These are phyloP conservation scores for Camelina sativa DNA, from an alignment of 345 rosid species.

Conservation along the genomic window DNA sequence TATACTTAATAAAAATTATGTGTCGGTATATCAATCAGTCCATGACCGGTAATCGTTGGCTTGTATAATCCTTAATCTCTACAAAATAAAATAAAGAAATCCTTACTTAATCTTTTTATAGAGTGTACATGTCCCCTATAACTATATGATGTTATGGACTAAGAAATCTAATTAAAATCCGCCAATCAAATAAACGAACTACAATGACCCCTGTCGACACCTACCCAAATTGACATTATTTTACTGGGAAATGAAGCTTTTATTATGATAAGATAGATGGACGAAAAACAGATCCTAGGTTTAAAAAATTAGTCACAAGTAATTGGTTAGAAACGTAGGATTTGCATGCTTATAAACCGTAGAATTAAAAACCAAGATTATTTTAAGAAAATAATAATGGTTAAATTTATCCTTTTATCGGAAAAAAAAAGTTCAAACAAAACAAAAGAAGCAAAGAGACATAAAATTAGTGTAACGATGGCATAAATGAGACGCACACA, in stretches of 20 bases:
- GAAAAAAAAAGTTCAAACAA: constrained; percentile 2
- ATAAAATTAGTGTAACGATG: constrained; percentile 18
- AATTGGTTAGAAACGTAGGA: constrained; percentile 11
- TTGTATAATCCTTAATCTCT: not conserved
- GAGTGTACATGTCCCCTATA: not conserved
- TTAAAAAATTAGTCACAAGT: not conserved
- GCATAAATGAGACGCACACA: constrained; percentile 27
- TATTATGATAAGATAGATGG: constrained; percentile 13
- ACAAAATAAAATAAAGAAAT: too few relatives aligned
- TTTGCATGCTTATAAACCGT: not conserved
- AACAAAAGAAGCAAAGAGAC: not conserved
- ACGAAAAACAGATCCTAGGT: constrained; percentile 16
- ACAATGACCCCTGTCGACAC: constrained; percentile 31
- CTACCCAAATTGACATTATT: constrained; percentile 20
- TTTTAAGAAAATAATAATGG: not conserved
- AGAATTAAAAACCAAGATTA: not conserved
- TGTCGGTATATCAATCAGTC: too few relatives aligned
- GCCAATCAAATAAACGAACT: constrained; percentile 3
- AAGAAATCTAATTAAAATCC: not conserved
- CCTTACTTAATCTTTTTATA: not conserved
- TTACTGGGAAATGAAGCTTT: constrained; percentile 12
- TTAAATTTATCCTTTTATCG: not conserved
- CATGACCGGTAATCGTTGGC: constrained; percentile 16
- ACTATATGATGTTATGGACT: not conserved
- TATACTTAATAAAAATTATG: too few relatives aligned